Evolutionary conservation across 345 rosid species (phyloP), one percentile per base, ranked within the genome.

Genomic region (Capsella bursapastoris): DNA sequence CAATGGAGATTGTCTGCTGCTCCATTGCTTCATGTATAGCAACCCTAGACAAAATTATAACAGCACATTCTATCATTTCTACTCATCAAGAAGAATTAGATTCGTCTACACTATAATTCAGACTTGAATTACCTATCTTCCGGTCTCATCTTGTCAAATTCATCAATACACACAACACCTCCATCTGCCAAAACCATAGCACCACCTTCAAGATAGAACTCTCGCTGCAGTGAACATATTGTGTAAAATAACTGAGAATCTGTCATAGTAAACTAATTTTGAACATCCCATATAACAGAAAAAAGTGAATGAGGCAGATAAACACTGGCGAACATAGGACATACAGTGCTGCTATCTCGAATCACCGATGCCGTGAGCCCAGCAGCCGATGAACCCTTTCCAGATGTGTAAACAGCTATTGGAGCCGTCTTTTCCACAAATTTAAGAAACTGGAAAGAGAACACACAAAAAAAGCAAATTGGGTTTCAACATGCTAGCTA

Each of bases 1-100:
- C 97, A 77, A 95, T 95, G 58, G 99, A 95, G 83, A 95, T 95
- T 6, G 99, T 95, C 82, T 94, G 97, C 82, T 90, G 96, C 81
- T 94, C 97, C 97, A 94, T 94, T 43, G 99, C 97, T 85, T 94
- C 99, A 77, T 94, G 99, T 74, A 94, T 94, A 74, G 99, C 96
- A 80, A 94, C 97, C 82, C 99, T 94, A 80, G 29, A 57, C 7
- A 34, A 34, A 34, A 1, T 34, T 6, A 6, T 6, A 71, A 25
- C 11, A 2, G 11, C 2, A 13, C 0, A 4, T 41, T 57, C 61
- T 6, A 15, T 60, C 15, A 29, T 2, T 57, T 65, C 16, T 57
- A 49, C 68, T 5, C 13, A 69, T 64, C 37, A 40, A 40, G 37
- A 70, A 41, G 2, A 37, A 13, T 13, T 37, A 22, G 32, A 58